Percentiles rank a stretch among this genome's conserved stretches.
Evolutionary conservation across 345 rosid genomes (phyloP).

Genomic region (thale cress (Arabidopsis thaliana)): DNA sequence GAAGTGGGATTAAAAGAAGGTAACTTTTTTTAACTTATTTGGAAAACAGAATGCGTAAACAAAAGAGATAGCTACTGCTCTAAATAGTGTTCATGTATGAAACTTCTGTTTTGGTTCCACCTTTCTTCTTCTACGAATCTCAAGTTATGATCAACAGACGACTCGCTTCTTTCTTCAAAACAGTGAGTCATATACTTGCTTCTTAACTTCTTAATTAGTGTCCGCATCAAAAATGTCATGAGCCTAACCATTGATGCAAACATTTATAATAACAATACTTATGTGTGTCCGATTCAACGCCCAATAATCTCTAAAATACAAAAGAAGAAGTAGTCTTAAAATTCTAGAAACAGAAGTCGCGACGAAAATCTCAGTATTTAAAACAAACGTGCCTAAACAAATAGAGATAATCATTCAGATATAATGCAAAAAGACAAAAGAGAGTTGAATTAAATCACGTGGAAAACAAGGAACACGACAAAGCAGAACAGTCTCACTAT

Average conservation of each 20-base stretch:
- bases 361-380: constrained; percentile 1
- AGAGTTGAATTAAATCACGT: constrained; percentile 14
- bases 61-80: too few species aligned
- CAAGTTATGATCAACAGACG: too few species aligned
- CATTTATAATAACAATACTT: neutral
- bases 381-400: constrained; percentile 20
- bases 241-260: constrained; percentile 2
- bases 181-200: too few species aligned
- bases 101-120: too few species aligned
- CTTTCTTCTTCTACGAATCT: too few species aligned
- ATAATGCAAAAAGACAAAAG: constrained; percentile 1
- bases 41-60: too few species aligned
- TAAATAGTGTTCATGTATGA: too few species aligned
- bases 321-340: neutral
- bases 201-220: too few species aligned
- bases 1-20: too few species aligned
- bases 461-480: constrained; percentile 41
- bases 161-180: too few species aligned
- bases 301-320: neutral
- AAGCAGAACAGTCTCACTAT: constrained; percentile 2
- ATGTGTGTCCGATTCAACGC: neutral
- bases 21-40: too few species aligned
- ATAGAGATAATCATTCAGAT: neutral
- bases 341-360: constrained; percentile 21
- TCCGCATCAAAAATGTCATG: too few species aligned